These are phyloP conservation scores for Aspergillus bridgeri DNA, from an alignment of 495 filamentous ascomycete genomes.

Conservation along the genomic window DNA sequence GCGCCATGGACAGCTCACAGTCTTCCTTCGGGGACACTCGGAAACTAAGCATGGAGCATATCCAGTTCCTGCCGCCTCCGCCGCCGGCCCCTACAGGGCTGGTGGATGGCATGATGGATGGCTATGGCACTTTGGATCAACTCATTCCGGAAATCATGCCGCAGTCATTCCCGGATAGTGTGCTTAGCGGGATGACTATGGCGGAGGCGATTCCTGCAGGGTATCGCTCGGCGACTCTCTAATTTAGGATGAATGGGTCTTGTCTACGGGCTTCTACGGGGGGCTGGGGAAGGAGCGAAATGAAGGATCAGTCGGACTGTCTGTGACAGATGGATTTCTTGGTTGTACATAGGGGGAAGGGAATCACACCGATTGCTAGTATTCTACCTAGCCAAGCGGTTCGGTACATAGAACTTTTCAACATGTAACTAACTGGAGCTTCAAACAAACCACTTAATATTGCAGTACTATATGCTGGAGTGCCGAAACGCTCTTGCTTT, in stretches of 20 bases:
- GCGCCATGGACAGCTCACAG: slow-evolving; percentile 4
- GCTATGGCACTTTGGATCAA: slow-evolving; percentile 12
- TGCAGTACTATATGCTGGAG: too few relatives aligned
- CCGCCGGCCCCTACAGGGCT: not conserved
- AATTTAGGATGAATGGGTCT: not conserved
- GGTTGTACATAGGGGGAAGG: too few relatives aligned
- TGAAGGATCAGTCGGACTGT: too few relatives aligned
- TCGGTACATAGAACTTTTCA: too few relatives aligned
- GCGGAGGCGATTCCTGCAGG: not conserved
- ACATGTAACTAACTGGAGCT: too few relatives aligned
- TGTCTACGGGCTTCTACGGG: too few relatives aligned
- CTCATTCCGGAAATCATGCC: slow-evolving; percentile 16
- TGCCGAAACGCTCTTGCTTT: too few relatives aligned
- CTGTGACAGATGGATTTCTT: too few relatives aligned
- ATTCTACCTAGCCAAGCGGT: too few relatives aligned
- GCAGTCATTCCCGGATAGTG: slow-evolving; percentile 9
- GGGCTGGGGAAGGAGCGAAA: too few relatives aligned
- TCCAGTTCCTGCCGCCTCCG: slow-evolving; percentile 10
- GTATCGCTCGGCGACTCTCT: not conserved
- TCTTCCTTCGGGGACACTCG: slow-evolving; percentile 12
- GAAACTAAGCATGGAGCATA: slow-evolving; percentile 12
- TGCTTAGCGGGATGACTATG: slow-evolving; percentile 11
- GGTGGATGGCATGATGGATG: slow-evolving; percentile 12
- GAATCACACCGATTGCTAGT: too few relatives aligned
- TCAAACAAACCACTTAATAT: too few relatives aligned